Conservation (phyloP, 129 eudicot genomes). For the Saposhnikovia divaricata region DNA sequence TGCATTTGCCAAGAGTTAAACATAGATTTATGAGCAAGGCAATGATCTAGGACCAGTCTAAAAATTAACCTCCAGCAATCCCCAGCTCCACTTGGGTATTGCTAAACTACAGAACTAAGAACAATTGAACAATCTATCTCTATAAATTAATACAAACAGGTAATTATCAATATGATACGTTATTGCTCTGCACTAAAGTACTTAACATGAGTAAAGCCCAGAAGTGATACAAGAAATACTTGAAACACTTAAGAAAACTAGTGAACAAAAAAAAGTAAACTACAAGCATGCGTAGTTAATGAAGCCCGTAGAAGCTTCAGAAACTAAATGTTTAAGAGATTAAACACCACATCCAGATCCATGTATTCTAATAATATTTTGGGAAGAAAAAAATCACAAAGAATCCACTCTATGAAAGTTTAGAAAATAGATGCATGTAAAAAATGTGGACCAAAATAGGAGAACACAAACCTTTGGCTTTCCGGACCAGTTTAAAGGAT, state of each 20-base stretch:
- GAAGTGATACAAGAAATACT: neutral
- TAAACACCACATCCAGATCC: neutral
- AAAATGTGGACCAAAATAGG: conserved; percentile 1
- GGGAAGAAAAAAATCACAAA: no score
- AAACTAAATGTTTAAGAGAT: neutral
- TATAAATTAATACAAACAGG: neutral
- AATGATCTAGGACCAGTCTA: neutral
- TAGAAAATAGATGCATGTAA: neutral
- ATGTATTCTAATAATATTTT: neutral
- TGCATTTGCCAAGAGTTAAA: neutral
- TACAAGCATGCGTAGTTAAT: neutral
- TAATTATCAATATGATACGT: neutral
- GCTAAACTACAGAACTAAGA: neutral
- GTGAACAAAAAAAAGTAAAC: neutral
- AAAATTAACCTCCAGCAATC: neutral
- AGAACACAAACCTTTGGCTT: conserved; percentile 68
- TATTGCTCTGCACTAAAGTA: neutral
- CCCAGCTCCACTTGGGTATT: neutral
- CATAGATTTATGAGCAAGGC: neutral
- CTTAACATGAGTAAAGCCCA: neutral
- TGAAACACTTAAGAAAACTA: neutral
- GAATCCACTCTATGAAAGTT: neutral
- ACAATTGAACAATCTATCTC: neutral
- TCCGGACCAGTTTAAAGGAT: conserved; percentile 77
- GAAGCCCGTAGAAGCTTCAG: neutral